Base-by-base conservation (phyloP, 169 alveolate species). In the Eimeria acervulina region DNA sequence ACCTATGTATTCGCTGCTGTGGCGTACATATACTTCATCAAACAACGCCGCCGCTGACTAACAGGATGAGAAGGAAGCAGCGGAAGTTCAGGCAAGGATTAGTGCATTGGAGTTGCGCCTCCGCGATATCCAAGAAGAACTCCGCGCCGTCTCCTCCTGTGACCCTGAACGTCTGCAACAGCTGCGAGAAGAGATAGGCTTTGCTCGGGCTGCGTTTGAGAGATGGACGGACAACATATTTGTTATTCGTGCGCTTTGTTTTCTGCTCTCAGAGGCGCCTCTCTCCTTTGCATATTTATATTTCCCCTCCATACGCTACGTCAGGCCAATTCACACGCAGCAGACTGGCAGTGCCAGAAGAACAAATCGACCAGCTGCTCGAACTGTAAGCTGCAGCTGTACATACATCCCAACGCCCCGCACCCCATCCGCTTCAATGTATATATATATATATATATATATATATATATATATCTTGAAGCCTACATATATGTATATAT, bases 221-320 rank as follows among this genome's bases (percentile, higher is more conserved):
- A 85, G 95, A 36, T 92, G 95, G 95, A 92, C 91, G 6, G 95
- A 92, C 51, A 92, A 92, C 36, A 92, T 92, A 21, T 74, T 68
- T n/a, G 51, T 84, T n/a, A 42, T 92, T 28, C 88, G 95, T 92
- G 28, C 36, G 95, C n/a, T 2, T 51, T 1, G n/a, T n/a, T 28
- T n/a, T 44, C n/a, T 19, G n/a, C 59, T 23, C 26, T 6, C 7
- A 7, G 1, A 3, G 26, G 5, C 61, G 19, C 13, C n/a, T 28
- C 17, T 7, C 33, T 85, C n/a, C 23, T 59, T 4, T 84, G 59
- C 15, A n/a, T n/a, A n/a, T 51, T 51, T 51, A 17, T 28, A 33
- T 26, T 26, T 51, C 19, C 72, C 40, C 40, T 1, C 55, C 19
- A 0, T 55, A 10, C 26, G n/a, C 59, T n/a, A 2, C 33, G 13